Evolutionary conservation across 2,329 filamentous ascomycete genomes (phyloP), one percentile per base, ranked within the genome.

Genomic region (Cadophora luteo-olivacea): DNA sequence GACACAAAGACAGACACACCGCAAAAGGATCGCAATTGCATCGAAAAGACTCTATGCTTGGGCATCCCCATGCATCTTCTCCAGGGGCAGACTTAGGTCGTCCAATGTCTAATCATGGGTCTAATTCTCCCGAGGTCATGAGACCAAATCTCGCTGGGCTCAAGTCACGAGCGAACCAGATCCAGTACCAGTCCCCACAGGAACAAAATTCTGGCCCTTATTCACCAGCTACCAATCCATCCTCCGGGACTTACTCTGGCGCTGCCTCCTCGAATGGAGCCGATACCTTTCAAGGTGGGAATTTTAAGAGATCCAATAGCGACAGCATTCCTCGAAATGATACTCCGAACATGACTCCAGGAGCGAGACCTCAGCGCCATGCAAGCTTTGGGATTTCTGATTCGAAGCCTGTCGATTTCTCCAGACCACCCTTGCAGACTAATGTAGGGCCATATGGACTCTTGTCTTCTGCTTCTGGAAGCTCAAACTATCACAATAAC

Each of bases 1-100:
- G 92, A 52, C 92, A 96, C 80, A 87, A 90, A 77, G 92, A 95
- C 78, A 88, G 92, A 54, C 92, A 95, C 80, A 92, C 89, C 14
- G 92, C 91, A 63, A 91, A 92, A 76, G 92, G 91, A 61, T 93
- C 92, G 22, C 89, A 92, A 70, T 81, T 94, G 65, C 90, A 90
- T 77, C 89, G 91, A 67, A 92, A 92, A 79, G 91, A 94, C 77
- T 88, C 86, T 16, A 84, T 90, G 77, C 82, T 89, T 29, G 73
- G 74, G 29, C 75, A 87, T 73, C 74, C 76, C 70, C 86, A 87
- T 72, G 75, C 77, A 38, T 65, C 63, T 24, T 85, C 84, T 9
- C 71, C 73, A 57, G 62, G 70, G 4, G 70, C 69, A 19, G 75
- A 77, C 11, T 68, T 67, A 29, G 65, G 66, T 8, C 74, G 75